Evolutionary conservation across 345 rosid genomes (phyloP).

Genomic region (Toxicodendron radicans): DNA sequence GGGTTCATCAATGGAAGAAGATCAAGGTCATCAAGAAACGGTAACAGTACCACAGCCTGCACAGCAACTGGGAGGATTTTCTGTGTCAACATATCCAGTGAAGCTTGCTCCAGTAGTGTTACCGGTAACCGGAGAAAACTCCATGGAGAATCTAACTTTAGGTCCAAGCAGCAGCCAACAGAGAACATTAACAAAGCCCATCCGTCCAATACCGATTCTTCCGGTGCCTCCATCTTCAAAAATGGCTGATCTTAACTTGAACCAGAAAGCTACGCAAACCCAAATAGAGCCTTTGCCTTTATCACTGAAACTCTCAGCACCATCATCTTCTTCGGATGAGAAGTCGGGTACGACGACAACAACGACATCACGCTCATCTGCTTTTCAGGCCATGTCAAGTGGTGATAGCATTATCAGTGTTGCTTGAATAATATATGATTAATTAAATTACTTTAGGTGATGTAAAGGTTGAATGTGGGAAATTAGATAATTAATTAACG

Average conservation of each 20-base stretch:
- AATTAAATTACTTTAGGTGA: neutral
- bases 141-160: slow-evolving; percentile 32
- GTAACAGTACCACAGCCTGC: slow-evolving; percentile 14
- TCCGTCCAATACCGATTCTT: slow-evolving; percentile 52
- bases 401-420: slow-evolving; percentile 74
- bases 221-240: slow-evolving; percentile 66
- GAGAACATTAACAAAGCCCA: slow-evolving; percentile 27
- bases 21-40: slow-evolving; percentile 26
- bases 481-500: too few species aligned
- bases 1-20: slow-evolving; percentile 44
- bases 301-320: slow-evolving; percentile 52
- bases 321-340: slow-evolving; percentile 42
- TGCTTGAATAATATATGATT: slow-evolving; percentile 43
- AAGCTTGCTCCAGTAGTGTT: slow-evolving; percentile 17
- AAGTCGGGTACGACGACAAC: slow-evolving; percentile 40
- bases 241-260: slow-evolving; percentile 66
- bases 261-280: slow-evolving; percentile 25
- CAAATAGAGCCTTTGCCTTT: slow-evolving; percentile 37
- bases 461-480: slow-evolving; percentile 2
- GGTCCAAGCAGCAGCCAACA: slow-evolving; percentile 22
- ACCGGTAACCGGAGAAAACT: slow-evolving; percentile 26
- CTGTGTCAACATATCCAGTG: slow-evolving; percentile 35
- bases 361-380: slow-evolving; percentile 31
- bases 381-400: slow-evolving; percentile 53
- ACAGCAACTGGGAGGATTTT: slow-evolving; percentile 30